Percentiles rank a stretch among this genome's conserved stretches.
Evolutionary conservation across 148 eudicot species (phyloP).

Genomic region (Chenopodium quinoa): DNA sequence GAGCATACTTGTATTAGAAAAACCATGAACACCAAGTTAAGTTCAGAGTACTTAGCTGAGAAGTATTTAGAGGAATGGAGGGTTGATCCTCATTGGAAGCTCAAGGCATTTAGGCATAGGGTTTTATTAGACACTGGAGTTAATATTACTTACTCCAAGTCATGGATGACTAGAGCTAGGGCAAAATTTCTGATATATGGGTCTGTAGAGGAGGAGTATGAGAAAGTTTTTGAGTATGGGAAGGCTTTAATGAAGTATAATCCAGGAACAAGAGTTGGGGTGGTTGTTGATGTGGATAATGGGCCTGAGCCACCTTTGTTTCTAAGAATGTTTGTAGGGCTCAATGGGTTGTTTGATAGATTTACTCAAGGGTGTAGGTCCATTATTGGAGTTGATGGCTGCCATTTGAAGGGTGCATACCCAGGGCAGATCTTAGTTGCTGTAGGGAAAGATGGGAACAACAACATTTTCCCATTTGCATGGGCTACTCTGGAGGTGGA

Average conservation of each 20-base stretch:
- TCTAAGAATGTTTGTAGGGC: background rate
- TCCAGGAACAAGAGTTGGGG: background rate
- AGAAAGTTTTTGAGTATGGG: background rate
- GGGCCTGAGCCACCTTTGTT: background rate
- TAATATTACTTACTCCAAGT: too few species aligned
- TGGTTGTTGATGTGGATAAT: background rate
- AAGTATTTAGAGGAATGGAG: slow-evolving; percentile 5
- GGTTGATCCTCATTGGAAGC: background rate
- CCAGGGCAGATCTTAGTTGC: background rate
- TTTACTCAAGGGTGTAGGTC: background rate
- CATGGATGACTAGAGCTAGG: background rate
- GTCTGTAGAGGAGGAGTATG: background rate
- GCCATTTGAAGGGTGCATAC: background rate
- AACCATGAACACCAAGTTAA: too few species aligned
- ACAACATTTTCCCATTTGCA: background rate
- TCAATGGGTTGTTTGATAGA: background rate
- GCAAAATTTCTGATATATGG: background rate
- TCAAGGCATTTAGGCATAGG: background rate
- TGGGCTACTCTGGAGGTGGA: background rate
- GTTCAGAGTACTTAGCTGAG: background rate
- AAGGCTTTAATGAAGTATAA: background rate
- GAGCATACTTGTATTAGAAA: background rate
- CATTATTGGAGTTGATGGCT: background rate
- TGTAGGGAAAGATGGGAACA: background rate
- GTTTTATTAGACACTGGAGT: too few species aligned